Conservation (phyloP, 1,284 basidiomycete genomes). For the Stereum hirsutum region DNA sequence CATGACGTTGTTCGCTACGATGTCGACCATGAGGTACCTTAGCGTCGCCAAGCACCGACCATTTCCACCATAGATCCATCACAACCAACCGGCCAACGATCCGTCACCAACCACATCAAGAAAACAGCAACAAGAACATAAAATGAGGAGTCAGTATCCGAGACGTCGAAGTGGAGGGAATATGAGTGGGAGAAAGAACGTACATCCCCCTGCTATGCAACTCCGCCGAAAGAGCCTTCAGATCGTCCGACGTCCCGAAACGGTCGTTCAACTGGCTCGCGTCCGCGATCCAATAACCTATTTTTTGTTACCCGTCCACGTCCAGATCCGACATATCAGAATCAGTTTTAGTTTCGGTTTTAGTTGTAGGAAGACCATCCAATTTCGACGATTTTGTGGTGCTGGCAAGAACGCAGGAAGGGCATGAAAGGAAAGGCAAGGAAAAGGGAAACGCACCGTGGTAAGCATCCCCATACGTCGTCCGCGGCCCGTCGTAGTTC, state of each 20-base stretch:
- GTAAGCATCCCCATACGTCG: conserved; percentile 60
- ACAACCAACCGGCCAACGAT: too few relatives aligned
- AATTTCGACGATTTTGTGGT: too few relatives aligned
- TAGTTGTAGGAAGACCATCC: too few relatives aligned
- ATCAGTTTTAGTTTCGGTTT: too few relatives aligned
- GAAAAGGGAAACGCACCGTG: too few relatives aligned
- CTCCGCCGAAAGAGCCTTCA: conserved; percentile 54
- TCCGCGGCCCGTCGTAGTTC: conserved; percentile 58
- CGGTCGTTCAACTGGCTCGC: conserved; percentile 53
- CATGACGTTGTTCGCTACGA: conserved; percentile 73
- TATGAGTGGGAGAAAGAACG: conserved; percentile 8
- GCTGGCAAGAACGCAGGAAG: too few relatives aligned
- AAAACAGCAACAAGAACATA: too few relatives aligned
- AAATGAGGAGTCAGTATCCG: not conserved
- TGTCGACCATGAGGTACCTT: conserved; percentile 69
- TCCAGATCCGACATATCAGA: too few relatives aligned
- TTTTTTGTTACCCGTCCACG: too few relatives aligned
- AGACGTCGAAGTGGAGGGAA: not conserved
- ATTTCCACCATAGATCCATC: too few relatives aligned
- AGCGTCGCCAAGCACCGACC: not conserved
- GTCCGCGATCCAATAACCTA: conserved; percentile 65
- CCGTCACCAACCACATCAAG: too few relatives aligned
- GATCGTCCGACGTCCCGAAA: conserved; percentile 62
- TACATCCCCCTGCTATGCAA: conserved; percentile 64
- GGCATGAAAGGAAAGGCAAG: too few relatives aligned